Percentiles rank a stretch among this genome's conserved stretches.
phyloP scores from a whole-genome alignment of 2,329 filamentous ascomycete species.

The Cladosporium oxysporum region DNA sequence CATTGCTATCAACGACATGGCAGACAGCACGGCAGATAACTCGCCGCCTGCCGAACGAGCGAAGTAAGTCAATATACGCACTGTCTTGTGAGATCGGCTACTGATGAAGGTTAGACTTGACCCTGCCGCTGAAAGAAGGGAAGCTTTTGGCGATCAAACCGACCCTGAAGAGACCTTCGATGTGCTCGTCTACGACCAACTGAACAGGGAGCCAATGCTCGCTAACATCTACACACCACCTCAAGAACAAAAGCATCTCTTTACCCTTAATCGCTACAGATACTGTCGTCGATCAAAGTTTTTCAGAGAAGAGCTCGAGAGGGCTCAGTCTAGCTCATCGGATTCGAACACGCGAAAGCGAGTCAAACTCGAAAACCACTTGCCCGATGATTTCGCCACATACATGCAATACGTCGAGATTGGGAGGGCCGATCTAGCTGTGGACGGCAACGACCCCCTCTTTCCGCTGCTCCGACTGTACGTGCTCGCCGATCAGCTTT shows the following conservation, averaged over 20 bases:
- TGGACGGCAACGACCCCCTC: background rate
- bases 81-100: background rate
- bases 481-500: constrained; percentile 20
- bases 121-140: background rate
- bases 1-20: background rate
- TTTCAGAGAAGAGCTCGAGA: background rate
- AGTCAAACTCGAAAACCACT: background rate
- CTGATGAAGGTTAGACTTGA: background rate
- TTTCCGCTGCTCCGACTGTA: constrained; percentile 2
- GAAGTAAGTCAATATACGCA: background rate
- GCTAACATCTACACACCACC: too few relatives aligned
- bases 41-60: background rate
- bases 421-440: rapidly evolving
- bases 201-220: too few relatives aligned
- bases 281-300: too few relatives aligned
- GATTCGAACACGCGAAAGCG: background rate
- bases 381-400: background rate
- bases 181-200: too few relatives aligned
- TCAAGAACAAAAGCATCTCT: too few relatives aligned
- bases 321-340: background rate
- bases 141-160: background rate
- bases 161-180: too few relatives aligned
- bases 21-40: background rate
- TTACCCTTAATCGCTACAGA: too few relatives aligned
- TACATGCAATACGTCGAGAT: background rate